Evolutionary conservation across 1,284 basidiomycete genomes (phyloP).

Genomic region (Porodaedalea pini): DNA sequence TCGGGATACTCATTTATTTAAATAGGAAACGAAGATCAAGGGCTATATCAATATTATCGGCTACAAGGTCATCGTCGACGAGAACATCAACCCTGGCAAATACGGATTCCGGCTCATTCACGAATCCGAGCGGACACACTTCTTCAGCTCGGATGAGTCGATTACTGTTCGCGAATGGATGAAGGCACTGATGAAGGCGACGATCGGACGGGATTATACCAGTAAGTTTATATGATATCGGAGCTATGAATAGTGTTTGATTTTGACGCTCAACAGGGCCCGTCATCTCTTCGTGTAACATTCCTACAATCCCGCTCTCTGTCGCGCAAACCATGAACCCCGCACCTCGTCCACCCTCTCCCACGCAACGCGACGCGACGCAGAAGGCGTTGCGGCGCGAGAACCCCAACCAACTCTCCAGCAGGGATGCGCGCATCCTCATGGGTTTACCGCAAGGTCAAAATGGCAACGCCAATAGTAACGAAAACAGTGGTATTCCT

Average conservation of each 20-base stretch:
- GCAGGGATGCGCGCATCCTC: slow-evolving; percentile 77
- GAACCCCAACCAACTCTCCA: slow-evolving; percentile 88
- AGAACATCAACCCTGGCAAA: slow-evolving; percentile 86
- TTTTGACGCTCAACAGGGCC: slow-evolving; percentile 52
- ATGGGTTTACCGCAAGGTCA: slow-evolving; percentile 57
- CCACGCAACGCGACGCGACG: slow-evolving; percentile 80
- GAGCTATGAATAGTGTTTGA: not conserved
- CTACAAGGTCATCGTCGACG: slow-evolving; percentile 92
- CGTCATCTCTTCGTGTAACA: slow-evolving; percentile 95
- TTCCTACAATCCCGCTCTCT: slow-evolving; percentile 91
- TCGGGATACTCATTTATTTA: not conserved
- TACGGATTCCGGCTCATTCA: slow-evolving; percentile 97
- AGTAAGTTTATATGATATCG: slow-evolving; percentile 46
- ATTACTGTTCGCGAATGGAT: slow-evolving; percentile 90
- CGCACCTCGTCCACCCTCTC: slow-evolving; percentile 91
- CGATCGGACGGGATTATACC: slow-evolving; percentile 88
- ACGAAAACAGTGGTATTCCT: slow-evolving; percentile 7
- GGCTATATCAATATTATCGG: slow-evolving; percentile 91
- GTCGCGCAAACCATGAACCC: slow-evolving; percentile 97
- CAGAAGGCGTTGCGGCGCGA: slow-evolving; percentile 86
- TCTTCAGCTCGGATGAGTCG: slow-evolving; percentile 90
- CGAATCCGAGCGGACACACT: slow-evolving; percentile 84
- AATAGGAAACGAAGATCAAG: slow-evolving; percentile 89
- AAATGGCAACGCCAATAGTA: slow-evolving; percentile 35
- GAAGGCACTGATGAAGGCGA: slow-evolving; percentile 99